phyloP scores from a whole-genome alignment of 768 basidiomycete genomes.

The Scleroderma bovista region DNA sequence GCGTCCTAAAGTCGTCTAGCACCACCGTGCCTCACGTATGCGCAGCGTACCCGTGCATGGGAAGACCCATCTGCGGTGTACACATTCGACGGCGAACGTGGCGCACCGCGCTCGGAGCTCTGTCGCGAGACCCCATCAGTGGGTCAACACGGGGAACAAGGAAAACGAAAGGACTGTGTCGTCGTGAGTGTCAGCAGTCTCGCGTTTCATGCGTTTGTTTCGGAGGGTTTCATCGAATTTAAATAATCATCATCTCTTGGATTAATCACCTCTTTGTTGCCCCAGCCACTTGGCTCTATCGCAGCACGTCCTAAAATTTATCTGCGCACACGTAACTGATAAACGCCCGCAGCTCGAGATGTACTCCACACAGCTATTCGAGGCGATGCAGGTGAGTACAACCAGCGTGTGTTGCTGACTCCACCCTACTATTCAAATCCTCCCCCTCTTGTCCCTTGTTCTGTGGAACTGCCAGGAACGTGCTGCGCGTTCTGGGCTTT shows the following conservation, averaged over 20 bases:
- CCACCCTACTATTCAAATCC: background rate
- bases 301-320: background rate
- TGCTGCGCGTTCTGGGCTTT: too few relatives aligned
- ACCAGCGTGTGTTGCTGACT: too few relatives aligned
- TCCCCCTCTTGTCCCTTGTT: conserved; percentile 5
- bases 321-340: background rate
- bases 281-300: too few relatives aligned
- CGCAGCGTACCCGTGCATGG: conserved; percentile 1
- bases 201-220: background rate
- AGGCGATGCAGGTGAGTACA: conserved; percentile 61
- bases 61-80: conserved; percentile 41
- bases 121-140: conserved; percentile 38
- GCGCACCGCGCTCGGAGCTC: conserved; percentile 50
- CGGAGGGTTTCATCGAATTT: background rate
- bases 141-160: background rate
- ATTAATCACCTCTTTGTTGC: too few relatives aligned
- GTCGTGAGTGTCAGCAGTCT: conserved; percentile 32
- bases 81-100: conserved; percentile 59
- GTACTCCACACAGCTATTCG: conserved; percentile 57
- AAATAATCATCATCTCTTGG: too few relatives aligned
- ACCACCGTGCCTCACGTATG: background rate
- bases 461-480: background rate
- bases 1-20: too few relatives aligned
- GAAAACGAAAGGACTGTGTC: conserved; percentile 46
- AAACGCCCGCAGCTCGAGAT: conserved; percentile 46